Evolutionary conservation across 805 yeast genomes (phyloP), one percentile per base, ranked within the genome.

Genomic region (Zygotorulaspora danielsina): DNA sequence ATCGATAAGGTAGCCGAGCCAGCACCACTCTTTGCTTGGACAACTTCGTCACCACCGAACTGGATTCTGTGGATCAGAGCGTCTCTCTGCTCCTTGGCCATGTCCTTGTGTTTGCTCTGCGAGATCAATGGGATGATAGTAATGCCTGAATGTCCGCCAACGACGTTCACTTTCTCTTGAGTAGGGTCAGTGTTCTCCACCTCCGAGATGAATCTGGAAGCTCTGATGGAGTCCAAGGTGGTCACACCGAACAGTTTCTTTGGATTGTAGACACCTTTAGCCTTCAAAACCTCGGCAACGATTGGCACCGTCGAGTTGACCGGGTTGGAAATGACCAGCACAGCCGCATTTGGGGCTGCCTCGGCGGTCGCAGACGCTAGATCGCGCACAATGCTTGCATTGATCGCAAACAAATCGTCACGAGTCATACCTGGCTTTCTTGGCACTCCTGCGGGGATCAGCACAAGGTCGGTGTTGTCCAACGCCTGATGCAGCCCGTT

Each of bases 351-450:
- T 62, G 96, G 96, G 51, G 84, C 76, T 66, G 73, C 63, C 51
- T 83, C 85, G 46, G 94, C 95, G 55, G 78, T 78, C 39, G 88
- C 84, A 68, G 81, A 73, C 63, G 95, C 95, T 66, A 89, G 76
- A 67, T 85, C 96, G 65, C 93, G 81, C 49, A 89, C 96, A 66
- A 89, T 89, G 37, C 94, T 82, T 38, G 97, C 97, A 63, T 89
- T 89, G 73, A 94, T 89, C 75, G 85, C 82, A 81, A 89, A 89
- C 59, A 89, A 75, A 65, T 89, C 97, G 66, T 89, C 97, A 75
- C 97, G 84, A 61, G 96, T 86, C 97, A 89, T 89, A 67, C 97
- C 97, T 54, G 97, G 97, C 74, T 88, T 89, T 79, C 94, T 85
- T 73, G 95, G 97, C 43, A 89, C 94, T 74, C 97, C 97, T 42